These are phyloP conservation scores for Drechslerella dactyloides DNA, from an alignment of 2,329 filamentous ascomycete species.

Conservation along the genomic window DNA sequence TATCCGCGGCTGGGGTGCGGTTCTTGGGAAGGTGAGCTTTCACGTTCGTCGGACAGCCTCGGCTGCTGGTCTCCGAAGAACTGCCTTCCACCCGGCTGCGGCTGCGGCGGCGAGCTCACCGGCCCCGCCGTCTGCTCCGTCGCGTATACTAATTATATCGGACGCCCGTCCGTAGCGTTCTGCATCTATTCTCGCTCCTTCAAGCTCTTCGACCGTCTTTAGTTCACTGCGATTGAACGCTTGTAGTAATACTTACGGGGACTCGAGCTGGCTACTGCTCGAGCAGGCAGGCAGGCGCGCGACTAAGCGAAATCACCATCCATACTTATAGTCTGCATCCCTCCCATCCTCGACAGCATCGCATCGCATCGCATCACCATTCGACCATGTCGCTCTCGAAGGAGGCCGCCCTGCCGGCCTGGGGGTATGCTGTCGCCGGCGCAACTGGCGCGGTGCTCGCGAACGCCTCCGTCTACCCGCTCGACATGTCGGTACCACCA, in stretches of 20 bases:
- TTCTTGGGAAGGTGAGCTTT: no score
- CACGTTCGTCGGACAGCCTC: conserved; percentile 4
- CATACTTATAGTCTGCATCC: not conserved
- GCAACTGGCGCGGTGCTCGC: conserved; percentile 91
- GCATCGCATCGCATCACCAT: conserved; percentile 5
- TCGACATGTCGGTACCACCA: conserved; percentile 79
- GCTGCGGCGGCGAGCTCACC: not conserved
- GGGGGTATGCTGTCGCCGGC: conserved; percentile 90
- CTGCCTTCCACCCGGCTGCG: conserved; percentile 18
- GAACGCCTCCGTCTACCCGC: conserved; percentile 92
- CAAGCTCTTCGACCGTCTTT: no score
- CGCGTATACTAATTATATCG: no score
- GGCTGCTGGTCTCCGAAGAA: not conserved
- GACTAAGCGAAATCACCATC: not conserved
- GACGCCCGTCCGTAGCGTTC: no score
- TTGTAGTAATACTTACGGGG: no score
- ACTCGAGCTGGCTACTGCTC: no score
- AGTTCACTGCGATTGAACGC: no score
- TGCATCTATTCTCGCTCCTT: no score
- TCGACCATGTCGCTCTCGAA: conserved; percentile 64
- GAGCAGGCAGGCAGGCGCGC: conserved; percentile 21
- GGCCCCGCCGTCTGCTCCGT: not conserved
- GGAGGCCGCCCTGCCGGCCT: conserved; percentile 76
- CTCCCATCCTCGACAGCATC: not conserved
- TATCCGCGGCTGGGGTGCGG: conserved; percentile 40